Percentiles rank a stretch among this genome's conserved stretches.
phyloP scores from a whole-genome alignment of 2,329 filamentous ascomycete genomes.

The Alternaria dauci region DNA sequence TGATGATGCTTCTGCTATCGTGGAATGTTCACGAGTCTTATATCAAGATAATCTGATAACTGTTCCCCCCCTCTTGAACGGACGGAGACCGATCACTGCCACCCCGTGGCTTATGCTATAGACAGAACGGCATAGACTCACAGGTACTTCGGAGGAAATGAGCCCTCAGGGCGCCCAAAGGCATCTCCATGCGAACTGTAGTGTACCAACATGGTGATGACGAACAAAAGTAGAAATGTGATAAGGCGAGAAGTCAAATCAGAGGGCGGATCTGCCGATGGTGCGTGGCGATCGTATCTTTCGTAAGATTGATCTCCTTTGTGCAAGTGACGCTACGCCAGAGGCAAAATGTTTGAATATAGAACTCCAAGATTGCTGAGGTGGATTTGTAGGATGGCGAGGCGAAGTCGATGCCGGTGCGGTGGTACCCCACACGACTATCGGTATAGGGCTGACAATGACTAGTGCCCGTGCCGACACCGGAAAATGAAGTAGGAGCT shows the following conservation, averaged over 20 bases:
- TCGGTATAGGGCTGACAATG: constrained; percentile 35
- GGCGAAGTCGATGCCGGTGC: constrained; percentile 28
- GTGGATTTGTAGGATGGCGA: constrained; percentile 22
- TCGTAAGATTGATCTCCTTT: constrained; percentile 15
- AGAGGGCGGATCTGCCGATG: constrained; percentile 13
- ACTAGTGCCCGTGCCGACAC: constrained; percentile 15
- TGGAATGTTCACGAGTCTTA: constrained; percentile 16
- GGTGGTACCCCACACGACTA: constrained; percentile 24
- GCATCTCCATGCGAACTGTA: constrained; percentile 18
- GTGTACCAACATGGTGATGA: constrained; percentile 26
- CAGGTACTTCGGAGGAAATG: constrained; percentile 21
- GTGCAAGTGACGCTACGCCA: constrained; percentile 12
- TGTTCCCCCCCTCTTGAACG: constrained; percentile 5
- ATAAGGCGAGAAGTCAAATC: constrained; percentile 17
- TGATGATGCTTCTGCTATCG: background rate
- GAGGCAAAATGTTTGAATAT: constrained; percentile 14
- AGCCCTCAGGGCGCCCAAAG: constrained; percentile 21
- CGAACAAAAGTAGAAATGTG: constrained; percentile 14
- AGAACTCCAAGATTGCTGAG: constrained; percentile 27
- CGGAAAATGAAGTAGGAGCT: constrained; percentile 8
- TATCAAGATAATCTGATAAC: constrained; percentile 12
- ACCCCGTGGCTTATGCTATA: constrained; percentile 23
- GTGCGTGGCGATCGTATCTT: constrained; percentile 18
- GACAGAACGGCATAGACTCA: constrained; percentile 18
- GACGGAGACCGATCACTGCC: constrained; percentile 24